Base-by-base conservation (phyloP, 1,284 basidiomycete genomes). In the Entoloma clypeatum region DNA sequence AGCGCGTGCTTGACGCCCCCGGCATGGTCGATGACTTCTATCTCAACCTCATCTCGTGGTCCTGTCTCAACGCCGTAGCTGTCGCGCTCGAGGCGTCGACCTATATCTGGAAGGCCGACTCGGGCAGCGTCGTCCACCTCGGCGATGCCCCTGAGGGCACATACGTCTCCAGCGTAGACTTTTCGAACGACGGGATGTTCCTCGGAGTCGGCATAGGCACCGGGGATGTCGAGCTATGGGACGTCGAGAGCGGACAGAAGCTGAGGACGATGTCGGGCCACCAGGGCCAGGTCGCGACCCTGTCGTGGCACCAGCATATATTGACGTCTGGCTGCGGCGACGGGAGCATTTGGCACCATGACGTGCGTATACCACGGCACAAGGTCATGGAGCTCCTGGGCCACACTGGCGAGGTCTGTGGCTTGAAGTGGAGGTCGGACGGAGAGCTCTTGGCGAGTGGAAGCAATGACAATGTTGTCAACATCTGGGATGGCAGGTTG, bases 11-110 rank as follows among this genome's bases (percentile, higher is more conserved):
- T 8, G 96, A 99, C 56, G 96, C 96, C 0, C 93, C 94, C 0
- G 92, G 90, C 1, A 87, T 97, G 71, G 77, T 88, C 4, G 92
- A 98, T 53, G 96, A 99, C 64, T 99, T 96, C 63, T 99, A 99
- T 62, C 81, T 97, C 55, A 99, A 99, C 61, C 72, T 99, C 24
- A 66, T 98, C 42, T 79, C 86, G 30, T 99, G 95, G 95, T 88
- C 86, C 25, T 74, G 74, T 22, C 78, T 79, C 44, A 98, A 99
- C 63, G 69, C 85, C 23, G 79, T 98, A 3, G 92, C 88, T 1
- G 92, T 97, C 44, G 93, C 88, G 0, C 76, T 97, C 3, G 86
- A 81, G 21, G 79, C 84, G 30, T 74, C 75, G 36, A 87, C 86
- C 0, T 98, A 94, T 62, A 79, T 95, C 39, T 99, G 95, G 96